A percentile compares a stretch with the other conserved stretches of the same genome.
Conservation (phyloP, 768 basidiomycete species). For the Lentinula detonsa region DNA sequence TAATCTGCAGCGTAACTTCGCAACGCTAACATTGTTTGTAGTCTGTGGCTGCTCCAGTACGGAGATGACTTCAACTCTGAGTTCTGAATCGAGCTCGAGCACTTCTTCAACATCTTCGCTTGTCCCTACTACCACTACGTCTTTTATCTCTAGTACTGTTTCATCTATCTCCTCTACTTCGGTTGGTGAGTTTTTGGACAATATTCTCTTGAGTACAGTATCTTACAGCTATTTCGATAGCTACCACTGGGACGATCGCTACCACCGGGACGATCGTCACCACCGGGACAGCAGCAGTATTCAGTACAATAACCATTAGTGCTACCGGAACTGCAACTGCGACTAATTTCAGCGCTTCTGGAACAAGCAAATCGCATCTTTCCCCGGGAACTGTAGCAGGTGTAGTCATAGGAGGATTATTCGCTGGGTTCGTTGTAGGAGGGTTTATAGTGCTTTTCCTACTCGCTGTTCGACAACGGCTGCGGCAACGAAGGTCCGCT, state of each 20-base stretch:
- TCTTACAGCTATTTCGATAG: not conserved
- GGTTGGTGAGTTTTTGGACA: not conserved
- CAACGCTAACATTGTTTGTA: no score
- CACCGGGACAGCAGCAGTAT: conserved; percentile 7
- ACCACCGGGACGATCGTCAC: not conserved
- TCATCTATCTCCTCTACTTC: not conserved
- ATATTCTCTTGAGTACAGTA: not conserved
- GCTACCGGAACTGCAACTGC: not conserved
- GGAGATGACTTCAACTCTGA: not conserved
- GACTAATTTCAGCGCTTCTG: not conserved
- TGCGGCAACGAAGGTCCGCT: not conserved
- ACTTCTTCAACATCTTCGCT: not conserved
- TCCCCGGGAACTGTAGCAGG: not conserved
- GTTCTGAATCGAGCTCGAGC: not conserved
- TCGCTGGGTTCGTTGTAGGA: not conserved
- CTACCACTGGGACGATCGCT: not conserved
- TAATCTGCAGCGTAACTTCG: no score
- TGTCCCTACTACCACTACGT: not conserved
- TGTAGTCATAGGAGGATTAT: conserved; percentile 1
- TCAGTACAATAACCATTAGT: conserved; percentile 52
- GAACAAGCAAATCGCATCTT: not conserved
- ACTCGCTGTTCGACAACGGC: not conserved
- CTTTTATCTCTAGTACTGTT: not conserved
- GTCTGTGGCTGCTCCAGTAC: not conserved
- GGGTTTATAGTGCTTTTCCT: not conserved